Conservation (phyloP, 345 rosid species). For the Geranium brycei region DNA sequence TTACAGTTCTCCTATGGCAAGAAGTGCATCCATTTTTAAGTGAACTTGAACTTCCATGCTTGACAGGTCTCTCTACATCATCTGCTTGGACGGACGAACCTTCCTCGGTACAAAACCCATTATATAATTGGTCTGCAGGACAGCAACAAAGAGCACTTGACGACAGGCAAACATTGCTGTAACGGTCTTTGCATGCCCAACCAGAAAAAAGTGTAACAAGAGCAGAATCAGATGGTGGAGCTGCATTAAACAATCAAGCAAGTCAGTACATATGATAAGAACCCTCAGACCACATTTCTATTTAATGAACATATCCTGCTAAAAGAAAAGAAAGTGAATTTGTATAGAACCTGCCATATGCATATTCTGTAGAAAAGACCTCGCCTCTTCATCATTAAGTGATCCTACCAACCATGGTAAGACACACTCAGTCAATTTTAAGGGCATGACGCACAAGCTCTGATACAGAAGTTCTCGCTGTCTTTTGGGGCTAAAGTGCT, state of each 20-base stretch:
- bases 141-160: conserved; percentile 44
- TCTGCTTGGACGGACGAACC: conserved; percentile 29
- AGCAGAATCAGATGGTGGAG: conserved; percentile 55
- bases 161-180: conserved; percentile 51
- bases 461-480: conserved; percentile 76
- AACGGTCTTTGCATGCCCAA: conserved; percentile 88
- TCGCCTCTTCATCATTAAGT: conserved; percentile 58
- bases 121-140: conserved; percentile 23
- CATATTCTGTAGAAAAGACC: conserved; percentile 55
- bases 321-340: neutral
- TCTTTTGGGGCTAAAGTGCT: conserved; percentile 54
- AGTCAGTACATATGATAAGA: conserved; percentile 4
- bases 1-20: conserved; percentile 16
- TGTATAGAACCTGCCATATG: conserved; percentile 51
- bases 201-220: conserved; percentile 78
- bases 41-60: conserved; percentile 27
- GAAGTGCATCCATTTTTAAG: conserved; percentile 17
- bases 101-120: conserved; percentile 34
- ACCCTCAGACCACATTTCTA: neutral
- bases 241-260: conserved; percentile 27
- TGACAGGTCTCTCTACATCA: conserved; percentile 31
- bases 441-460: conserved; percentile 79
- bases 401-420: conserved; percentile 81
- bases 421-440: conserved; percentile 75
- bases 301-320: neutral